Conservation (phyloP, 352 stramenopile species). For the Phytophthora crassamura region DNA sequence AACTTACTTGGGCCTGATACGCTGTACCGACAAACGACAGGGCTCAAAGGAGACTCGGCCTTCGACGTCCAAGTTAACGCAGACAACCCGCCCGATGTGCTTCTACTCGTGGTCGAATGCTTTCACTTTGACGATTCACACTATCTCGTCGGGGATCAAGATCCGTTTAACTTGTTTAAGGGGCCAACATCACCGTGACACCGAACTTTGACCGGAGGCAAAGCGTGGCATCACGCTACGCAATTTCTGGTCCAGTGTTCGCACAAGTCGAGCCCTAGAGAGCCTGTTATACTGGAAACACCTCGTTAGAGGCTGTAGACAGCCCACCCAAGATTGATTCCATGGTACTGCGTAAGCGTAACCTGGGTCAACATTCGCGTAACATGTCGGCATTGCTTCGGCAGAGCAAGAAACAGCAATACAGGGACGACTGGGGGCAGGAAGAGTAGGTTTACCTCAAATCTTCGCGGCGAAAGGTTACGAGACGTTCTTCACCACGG, state of each 20-base stretch:
- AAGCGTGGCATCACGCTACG: constrained; percentile 49
- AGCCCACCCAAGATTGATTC: too few relatives aligned
- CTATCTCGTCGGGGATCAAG: constrained; percentile 47
- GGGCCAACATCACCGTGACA: constrained; percentile 36
- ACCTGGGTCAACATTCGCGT: too few relatives aligned
- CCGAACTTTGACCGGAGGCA: constrained; percentile 50
- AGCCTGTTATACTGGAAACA: too few relatives aligned
- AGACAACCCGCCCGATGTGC: constrained; percentile 46
- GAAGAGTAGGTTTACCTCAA: constrained; percentile 42
- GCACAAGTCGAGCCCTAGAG: constrained; percentile 55
- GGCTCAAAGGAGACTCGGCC: constrained; percentile 43
- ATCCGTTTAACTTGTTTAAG: constrained; percentile 40
- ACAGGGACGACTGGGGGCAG: constrained; percentile 34
- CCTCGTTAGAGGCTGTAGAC: too few relatives aligned
- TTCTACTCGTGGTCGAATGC: constrained; percentile 56
- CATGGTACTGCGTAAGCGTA: too few relatives aligned
- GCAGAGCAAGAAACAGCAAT: too few relatives aligned
- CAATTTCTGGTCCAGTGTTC: constrained; percentile 64
- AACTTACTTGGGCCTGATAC: constrained; percentile 38
- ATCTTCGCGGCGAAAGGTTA: constrained; percentile 57
- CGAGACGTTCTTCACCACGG: constrained; percentile 51
- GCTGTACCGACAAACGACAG: constrained; percentile 43
- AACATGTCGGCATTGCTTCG: too few relatives aligned
- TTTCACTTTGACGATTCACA: constrained; percentile 54
- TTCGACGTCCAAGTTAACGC: constrained; percentile 47